Conservation (phyloP, 2,329 filamentous ascomycete genomes). For the Chrysoporthe deuterocubensis region DNA sequence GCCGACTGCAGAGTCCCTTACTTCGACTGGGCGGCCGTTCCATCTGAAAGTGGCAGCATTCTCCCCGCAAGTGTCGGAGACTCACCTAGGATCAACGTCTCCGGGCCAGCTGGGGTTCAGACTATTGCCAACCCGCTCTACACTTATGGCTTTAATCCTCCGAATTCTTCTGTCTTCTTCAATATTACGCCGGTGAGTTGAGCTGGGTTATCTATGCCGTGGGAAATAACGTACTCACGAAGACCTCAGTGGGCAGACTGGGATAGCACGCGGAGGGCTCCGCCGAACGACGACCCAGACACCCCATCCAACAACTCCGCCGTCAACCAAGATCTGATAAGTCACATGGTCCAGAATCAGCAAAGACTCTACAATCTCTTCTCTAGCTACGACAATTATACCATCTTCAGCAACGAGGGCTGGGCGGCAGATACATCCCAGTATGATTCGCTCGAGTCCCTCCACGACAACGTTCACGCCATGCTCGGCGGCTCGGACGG, state of each 20-base stretch:
- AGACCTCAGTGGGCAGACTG: constrained; percentile 58
- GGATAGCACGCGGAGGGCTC: constrained; percentile 62
- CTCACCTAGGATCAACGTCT: constrained; percentile 48
- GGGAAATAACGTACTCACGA: constrained; percentile 21
- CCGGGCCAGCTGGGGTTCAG: constrained; percentile 60
- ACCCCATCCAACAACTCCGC: constrained; percentile 63
- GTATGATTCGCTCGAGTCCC: constrained; percentile 67
- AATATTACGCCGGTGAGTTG: constrained; percentile 58
- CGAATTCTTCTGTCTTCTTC: constrained; percentile 61
- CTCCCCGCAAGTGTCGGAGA: constrained; percentile 53
- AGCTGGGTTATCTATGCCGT: not conserved
- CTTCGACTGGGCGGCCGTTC: constrained; percentile 61
- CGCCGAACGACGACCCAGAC: constrained; percentile 45
- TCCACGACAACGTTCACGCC: constrained; percentile 67
- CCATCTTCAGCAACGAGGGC: constrained; percentile 70
- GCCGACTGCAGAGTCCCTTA: constrained; percentile 59
- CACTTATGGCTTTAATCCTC: constrained; percentile 63
- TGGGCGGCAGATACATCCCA: constrained; percentile 55
- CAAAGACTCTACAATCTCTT: constrained; percentile 70
- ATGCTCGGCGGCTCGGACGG: constrained; percentile 62
- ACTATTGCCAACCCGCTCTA: constrained; percentile 66
- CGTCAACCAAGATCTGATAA: constrained; percentile 56
- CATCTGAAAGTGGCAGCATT: constrained; percentile 49
- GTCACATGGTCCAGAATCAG: constrained; percentile 58
- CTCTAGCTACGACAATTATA: constrained; percentile 69